These are phyloP conservation scores for Diaporthe vaccinii DNA, from an alignment of 2,329 filamentous ascomycete species.

Conservation along the genomic window DNA sequence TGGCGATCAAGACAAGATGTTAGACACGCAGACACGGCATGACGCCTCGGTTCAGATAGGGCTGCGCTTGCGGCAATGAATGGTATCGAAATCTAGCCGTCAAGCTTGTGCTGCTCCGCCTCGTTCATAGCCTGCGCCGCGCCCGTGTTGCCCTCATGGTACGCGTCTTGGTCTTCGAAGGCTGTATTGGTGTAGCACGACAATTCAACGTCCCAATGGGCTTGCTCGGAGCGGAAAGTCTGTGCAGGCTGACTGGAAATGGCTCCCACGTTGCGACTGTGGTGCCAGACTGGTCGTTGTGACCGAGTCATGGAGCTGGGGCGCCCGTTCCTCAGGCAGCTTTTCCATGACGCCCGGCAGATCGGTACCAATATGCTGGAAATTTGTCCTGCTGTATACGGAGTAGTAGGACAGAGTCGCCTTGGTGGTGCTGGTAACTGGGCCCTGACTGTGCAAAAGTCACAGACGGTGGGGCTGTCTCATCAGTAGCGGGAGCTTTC, in stretches of 20 bases:
- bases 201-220: constrained; percentile 5
- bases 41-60: constrained; percentile 14
- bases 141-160: constrained; percentile 19
- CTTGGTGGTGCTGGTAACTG: constrained; percentile 1
- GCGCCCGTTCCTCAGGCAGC: background rate
- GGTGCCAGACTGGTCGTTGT: background rate
- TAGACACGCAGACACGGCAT: constrained; percentile 11
- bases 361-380: constrained; percentile 25
- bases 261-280: background rate
- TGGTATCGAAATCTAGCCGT: background rate
- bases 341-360: background rate
- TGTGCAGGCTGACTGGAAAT: background rate
- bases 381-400: background rate
- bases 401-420: background rate
- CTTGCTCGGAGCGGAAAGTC: background rate
- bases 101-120: constrained; percentile 25
- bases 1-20: constrained; percentile 15
- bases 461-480: constrained; percentile 28
- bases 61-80: constrained; percentile 20
- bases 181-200: constrained; percentile 3
- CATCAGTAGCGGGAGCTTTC: constrained; percentile 26
- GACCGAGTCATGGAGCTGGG: constrained; percentile 15
- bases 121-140: constrained; percentile 22
- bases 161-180: constrained; percentile 16
- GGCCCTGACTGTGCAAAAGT: background rate